Base-by-base conservation (phyloP, 2,329 filamentous ascomycete species). In the Chalaropsis thielavioides region DNA sequence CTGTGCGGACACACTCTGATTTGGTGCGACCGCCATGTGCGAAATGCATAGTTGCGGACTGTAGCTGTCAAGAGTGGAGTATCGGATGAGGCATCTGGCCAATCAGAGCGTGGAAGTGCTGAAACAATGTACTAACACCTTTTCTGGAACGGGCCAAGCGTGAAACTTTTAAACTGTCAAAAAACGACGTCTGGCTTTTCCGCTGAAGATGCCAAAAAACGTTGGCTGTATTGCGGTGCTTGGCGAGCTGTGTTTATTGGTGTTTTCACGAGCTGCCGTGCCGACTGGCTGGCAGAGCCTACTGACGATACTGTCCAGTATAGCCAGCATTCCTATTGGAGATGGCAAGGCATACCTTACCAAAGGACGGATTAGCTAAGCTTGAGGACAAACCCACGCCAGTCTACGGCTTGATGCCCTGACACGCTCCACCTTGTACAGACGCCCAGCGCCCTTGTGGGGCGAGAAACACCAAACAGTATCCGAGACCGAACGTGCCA, bases 401-500 rank as follows among this genome's bases (percentile, higher is more conserved):
- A 58, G 54, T 10, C 46, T 27, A 24, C 19, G 27, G 46, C 46
- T 51, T 51, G 3, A 27, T n/a, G 27, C 24, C n/a, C 24, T 22
- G n/a, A 35, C 31, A 35, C 13, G 5, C 43, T 4, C 15, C 11
- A 44, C 11, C 11, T 31, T n/a, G 51, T 27, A 15, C 51, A 17
- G 22, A 56, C 22, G 8, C 24, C 17, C 5, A 24, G 40, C 43
- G 17, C n/a, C 17, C 24, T 49, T 22, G 41, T 4, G 2, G 41
- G 40, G 43, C n/a, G 61, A 44, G 31, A 66, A 66, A 66, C 61
- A 71, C 73, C 72, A 78, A 79, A 80, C 78, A 74, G 75, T 68
- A 77, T 71, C 72, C 77, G 77, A 80, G 78, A 81, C 79, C 74
- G 68, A 71, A 75, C 40, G 75, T 79, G 78, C 76, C 75, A 78